A percentile compares a stretch with the other conserved stretches of the same genome.
Conservation (phyloP, 768 basidiomycete genomes). For the Boletus rex-veris region DNA sequence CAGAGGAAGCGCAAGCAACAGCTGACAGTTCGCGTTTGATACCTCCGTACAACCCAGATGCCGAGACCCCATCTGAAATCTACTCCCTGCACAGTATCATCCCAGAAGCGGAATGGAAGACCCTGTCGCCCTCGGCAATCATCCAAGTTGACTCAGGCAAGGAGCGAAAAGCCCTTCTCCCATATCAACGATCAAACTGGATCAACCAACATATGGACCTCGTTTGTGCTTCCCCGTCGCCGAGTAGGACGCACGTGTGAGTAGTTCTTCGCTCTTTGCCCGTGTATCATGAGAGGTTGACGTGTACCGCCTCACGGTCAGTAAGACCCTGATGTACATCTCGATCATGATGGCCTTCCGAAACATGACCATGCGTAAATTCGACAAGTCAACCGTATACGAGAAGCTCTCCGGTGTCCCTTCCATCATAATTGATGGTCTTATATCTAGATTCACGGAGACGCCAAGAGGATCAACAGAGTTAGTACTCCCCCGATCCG, state of each 20-base stretch:
- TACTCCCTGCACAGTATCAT: constrained; percentile 77
- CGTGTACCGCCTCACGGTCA: constrained; percentile 25
- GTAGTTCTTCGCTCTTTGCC: constrained; percentile 22
- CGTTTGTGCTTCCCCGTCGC: constrained; percentile 38
- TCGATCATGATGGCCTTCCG: constrained; percentile 77
- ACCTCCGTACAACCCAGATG: constrained; percentile 66
- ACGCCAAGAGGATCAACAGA: constrained; percentile 58
- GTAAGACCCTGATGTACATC: constrained; percentile 78
- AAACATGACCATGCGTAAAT: constrained; percentile 38
- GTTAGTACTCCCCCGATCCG: constrained; percentile 39
- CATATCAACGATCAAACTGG: constrained; percentile 66
- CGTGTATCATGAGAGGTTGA: background rate
- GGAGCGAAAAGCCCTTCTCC: constrained; percentile 55
- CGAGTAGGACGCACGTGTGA: constrained; percentile 62
- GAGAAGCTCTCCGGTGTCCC: constrained; percentile 61
- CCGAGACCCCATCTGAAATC: constrained; percentile 66
- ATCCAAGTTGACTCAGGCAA: constrained; percentile 46
- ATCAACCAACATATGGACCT: constrained; percentile 59
- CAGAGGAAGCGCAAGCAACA: constrained; percentile 65
- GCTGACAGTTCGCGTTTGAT: constrained; percentile 68
- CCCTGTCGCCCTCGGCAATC: constrained; percentile 56
- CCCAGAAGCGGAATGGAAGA: constrained; percentile 75
- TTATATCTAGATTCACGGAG: constrained; percentile 81
- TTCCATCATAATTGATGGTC: constrained; percentile 62
- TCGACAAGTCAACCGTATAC: constrained; percentile 49